Evolutionary conservation across 2,329 filamentous ascomycete species (phyloP), one percentile per base, ranked within the genome.

Genomic region (Ophiostoma tasmaniense): DNA sequence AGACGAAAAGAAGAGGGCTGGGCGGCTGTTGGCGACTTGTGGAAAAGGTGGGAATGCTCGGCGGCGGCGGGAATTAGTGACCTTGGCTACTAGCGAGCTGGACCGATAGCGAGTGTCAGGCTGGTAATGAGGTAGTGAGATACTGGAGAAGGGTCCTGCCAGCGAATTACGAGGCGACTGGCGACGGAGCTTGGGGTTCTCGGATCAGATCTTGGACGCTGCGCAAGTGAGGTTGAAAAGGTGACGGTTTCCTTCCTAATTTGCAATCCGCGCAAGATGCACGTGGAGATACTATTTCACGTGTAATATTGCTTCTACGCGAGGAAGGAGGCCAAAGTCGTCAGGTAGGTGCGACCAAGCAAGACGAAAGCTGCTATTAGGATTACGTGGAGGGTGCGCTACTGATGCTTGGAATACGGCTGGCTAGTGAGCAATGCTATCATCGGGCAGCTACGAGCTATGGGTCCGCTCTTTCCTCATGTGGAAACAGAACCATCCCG

Each of bases 41-140:
- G 68, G 50, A 52, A 66, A 62, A 64, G 66, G 39, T 66, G 68
- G 68, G 64, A 71, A 68, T 67, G 64, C 39, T 71, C 70, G 70
- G 70, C 68, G 68, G 50, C 70, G 45, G 68, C 70, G 70, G 70
- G 68, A 67, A 68, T 67, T 67, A 55, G 25, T 66, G 67, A 17
- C 37, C 62, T 66, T 42, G 50, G 64, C 69, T 55, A 52, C 45
- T 14, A 66, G n/a, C 50, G 62, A n/a, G 50, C 65, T 65, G 65
- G 68, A 28, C 17, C 30, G 33, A 33, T 33, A 33, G 33, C 8
- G 33, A 33, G 33, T 33, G 33, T 33, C 33, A 33, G 33, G 33
- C 33, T 8, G 64, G 39, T 65, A 59, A 11, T 65, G 35, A 64
- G 33, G 39, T 13, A 65, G 28, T 25, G 55, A 45, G 30, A 13